These are phyloP conservation scores for Kalaharituber pfeilii DNA, from an alignment of 2,329 filamentous ascomycete species.

Conservation along the genomic window DNA sequence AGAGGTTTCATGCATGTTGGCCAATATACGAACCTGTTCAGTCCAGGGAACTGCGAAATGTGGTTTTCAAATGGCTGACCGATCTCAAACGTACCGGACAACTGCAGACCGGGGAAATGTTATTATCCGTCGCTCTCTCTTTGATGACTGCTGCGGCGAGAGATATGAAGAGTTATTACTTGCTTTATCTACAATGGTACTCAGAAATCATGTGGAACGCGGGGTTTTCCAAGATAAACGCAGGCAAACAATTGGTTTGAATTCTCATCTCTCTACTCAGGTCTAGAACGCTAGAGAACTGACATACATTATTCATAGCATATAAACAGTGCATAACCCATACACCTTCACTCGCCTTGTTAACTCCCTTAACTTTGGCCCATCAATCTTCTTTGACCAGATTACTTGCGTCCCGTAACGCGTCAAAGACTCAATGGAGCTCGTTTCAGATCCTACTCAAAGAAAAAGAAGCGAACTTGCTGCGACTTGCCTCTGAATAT, in stretches of 20 bases:
- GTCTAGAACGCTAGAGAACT: neutral
- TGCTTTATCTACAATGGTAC: conserved; percentile 63
- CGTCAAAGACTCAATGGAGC: conserved; percentile 17
- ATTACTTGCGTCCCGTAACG: conserved; percentile 10
- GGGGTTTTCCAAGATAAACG: conserved; percentile 10
- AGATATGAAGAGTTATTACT: conserved; percentile 74
- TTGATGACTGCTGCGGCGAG: conserved; percentile 90
- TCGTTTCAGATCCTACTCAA: conserved; percentile 11
- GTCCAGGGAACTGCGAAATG: conserved; percentile 74
- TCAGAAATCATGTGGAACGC: conserved; percentile 28
- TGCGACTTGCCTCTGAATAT: conserved; percentile 6
- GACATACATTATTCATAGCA: conserved; percentile 12
- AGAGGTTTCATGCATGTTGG: conserved; percentile 84
- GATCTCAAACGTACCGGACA: conserved; percentile 75
- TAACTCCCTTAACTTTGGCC: conserved; percentile 13
- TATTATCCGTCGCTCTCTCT: conserved; percentile 77
- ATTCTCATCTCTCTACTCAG: conserved; percentile 5
- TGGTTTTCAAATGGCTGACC: conserved; percentile 63
- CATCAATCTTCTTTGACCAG: conserved; percentile 10
- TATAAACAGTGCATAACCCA: conserved; percentile 18
- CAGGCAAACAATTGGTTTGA: conserved; percentile 14
- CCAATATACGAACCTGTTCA: conserved; percentile 79
- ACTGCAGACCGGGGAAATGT: conserved; percentile 51
- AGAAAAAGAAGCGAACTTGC: conserved; percentile 7
- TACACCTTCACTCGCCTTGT: conserved; percentile 7